Conservation (phyloP, 768 basidiomycete genomes). For the Amanita molliuscula region DNA sequence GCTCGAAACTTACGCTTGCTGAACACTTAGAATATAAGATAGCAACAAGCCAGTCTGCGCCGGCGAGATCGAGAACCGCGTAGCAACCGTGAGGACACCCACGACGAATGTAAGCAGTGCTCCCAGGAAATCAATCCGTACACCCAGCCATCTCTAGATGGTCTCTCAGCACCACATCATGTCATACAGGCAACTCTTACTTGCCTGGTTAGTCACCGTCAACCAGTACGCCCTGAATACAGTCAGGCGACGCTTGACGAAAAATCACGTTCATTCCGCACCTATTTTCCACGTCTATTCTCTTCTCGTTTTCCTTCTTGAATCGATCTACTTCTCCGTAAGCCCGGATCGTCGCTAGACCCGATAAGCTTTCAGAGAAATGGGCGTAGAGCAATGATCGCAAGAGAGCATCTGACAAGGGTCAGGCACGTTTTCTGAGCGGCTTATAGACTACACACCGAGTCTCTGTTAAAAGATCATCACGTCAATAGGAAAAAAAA, state of each 20-base stretch:
- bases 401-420: slow-evolving; percentile 59
- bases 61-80: slow-evolving; percentile 66
- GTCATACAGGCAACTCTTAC: neutral
- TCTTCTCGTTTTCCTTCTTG: slow-evolving; percentile 58
- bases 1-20: slow-evolving; percentile 39
- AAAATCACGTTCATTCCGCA: slow-evolving; percentile 14
- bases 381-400: slow-evolving; percentile 84
- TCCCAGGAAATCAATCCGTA: slow-evolving; percentile 85
- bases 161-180: neutral
- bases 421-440: neutral
- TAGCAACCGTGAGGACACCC: slow-evolving; percentile 66
- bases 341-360: slow-evolving; percentile 79
- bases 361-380: slow-evolving; percentile 85
- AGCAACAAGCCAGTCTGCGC: slow-evolving; percentile 69
- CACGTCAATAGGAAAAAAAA: neutral
- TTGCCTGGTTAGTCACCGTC: slow-evolving; percentile 71
- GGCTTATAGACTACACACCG: slow-evolving; percentile 22
- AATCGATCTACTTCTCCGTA: slow-evolving; percentile 79
- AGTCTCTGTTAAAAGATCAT: slow-evolving; percentile 34
- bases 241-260: neutral
- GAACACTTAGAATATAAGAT: slow-evolving; percentile 72
- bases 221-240: slow-evolving; percentile 69
- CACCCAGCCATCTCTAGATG: slow-evolving; percentile 69
- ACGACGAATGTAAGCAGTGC: slow-evolving; percentile 63
- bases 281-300: slow-evolving; percentile 80